Evolutionary conservation across 306 rosid genomes (phyloP).

Genomic region (Herpetospermum pedunculosum): DNA sequence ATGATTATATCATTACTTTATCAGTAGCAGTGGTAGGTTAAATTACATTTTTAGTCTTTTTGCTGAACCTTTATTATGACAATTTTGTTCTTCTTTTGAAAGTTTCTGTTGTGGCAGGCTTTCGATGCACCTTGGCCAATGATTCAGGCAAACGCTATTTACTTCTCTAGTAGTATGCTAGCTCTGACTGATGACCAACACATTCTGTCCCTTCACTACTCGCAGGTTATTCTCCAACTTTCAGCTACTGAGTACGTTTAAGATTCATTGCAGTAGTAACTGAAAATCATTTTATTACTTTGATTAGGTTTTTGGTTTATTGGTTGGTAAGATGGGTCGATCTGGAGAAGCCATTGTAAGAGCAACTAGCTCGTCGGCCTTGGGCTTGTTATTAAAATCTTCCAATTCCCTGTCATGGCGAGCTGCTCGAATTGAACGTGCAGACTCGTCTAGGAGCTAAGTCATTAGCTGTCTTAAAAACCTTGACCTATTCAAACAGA

Average conservation of each 20-base stretch:
- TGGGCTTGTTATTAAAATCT: slow-evolving; percentile 76
- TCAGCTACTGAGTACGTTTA: not conserved
- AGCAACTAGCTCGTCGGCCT: slow-evolving; percentile 76
- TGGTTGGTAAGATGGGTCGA: slow-evolving; percentile 69
- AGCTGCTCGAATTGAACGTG: slow-evolving; percentile 34
- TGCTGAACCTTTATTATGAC: not conserved
- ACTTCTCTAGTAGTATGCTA: slow-evolving; percentile 76
- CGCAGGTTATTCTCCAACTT: slow-evolving; percentile 45
- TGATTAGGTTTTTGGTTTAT: slow-evolving; percentile 57
- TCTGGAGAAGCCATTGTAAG: slow-evolving; percentile 74
- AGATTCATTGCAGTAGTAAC: not conserved
- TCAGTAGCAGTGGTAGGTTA: not conserved
- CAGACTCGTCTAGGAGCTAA: slow-evolving; percentile 29
- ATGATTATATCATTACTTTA: not conserved
- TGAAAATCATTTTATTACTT: slow-evolving; percentile 9
- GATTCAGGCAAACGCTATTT: slow-evolving; percentile 90
- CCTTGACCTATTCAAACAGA: not conserved
- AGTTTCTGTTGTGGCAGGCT: slow-evolving; percentile 49
- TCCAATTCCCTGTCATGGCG: slow-evolving; percentile 49
- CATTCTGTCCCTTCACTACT: slow-evolving; percentile 52
- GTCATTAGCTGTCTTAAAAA: not conserved
- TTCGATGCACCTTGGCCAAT: slow-evolving; percentile 94
- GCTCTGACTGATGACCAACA: slow-evolving; percentile 62
- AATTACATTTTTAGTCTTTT: not conserved
- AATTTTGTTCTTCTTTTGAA: not conserved